Evolutionary conservation across 176 grass and related monocot genomes (phyloP).

Genomic region (Puya raimondii): DNA sequence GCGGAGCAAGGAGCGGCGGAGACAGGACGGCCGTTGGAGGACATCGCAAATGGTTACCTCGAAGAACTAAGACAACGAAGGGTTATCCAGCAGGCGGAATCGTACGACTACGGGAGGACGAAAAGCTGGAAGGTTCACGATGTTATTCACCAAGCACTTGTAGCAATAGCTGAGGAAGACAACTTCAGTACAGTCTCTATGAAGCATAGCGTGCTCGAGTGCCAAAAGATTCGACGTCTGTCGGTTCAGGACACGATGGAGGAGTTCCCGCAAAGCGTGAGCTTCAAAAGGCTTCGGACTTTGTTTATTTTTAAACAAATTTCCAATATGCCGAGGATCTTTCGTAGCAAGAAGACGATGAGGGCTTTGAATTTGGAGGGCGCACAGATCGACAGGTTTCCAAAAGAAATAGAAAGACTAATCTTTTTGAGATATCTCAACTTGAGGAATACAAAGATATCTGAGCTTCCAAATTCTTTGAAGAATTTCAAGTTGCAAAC

Average conservation of each 20-base stretch:
- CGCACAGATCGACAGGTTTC: constrained; percentile 17
- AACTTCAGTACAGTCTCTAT: neutral
- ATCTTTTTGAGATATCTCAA: constrained; percentile 21
- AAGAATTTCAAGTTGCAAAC: constrained; percentile 24
- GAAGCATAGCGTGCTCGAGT: neutral
- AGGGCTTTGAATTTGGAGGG: constrained; percentile 26
- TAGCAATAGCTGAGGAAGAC: constrained; percentile 9
- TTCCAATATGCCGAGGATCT: neutral
- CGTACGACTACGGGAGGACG: constrained; percentile 8
- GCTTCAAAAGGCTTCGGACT: neutral
- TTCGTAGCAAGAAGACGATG: constrained; percentile 8
- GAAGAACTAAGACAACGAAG: constrained; percentile 31
- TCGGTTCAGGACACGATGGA: neutral
- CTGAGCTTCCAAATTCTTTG: constrained; percentile 19
- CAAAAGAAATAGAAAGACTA: constrained; percentile 13
- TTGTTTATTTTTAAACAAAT: neutral
- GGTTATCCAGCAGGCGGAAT: constrained; percentile 18
- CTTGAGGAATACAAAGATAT: constrained; percentile 26
- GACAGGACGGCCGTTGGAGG: neutral
- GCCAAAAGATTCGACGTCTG: neutral
- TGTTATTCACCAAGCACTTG: constrained; percentile 32
- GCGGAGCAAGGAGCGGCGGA: neutral
- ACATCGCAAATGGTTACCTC: constrained; percentile 26
- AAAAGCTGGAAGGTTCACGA: constrained; percentile 27
- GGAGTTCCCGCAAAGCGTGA: neutral